Conservation (phyloP, 805 yeast genomes). For the Kregervanrija fluxuum region DNA sequence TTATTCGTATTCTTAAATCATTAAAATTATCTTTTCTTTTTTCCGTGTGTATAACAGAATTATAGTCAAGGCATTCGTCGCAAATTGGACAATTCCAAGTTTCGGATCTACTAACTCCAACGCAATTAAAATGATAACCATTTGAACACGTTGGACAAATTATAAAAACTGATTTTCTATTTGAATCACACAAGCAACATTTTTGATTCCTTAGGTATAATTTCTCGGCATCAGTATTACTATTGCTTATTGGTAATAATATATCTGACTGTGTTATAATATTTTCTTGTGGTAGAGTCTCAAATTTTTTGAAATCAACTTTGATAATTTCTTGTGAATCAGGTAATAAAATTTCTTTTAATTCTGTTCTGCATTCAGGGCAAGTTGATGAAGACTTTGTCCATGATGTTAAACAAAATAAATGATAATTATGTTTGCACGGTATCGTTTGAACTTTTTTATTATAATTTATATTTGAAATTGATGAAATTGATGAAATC, state of each 20-base stretch:
- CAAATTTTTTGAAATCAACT: slow-evolving; percentile 13
- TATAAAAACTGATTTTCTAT: slow-evolving; percentile 17
- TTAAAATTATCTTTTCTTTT: slow-evolving; percentile 5
- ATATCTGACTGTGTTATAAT: no score
- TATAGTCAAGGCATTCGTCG: slow-evolving; percentile 24
- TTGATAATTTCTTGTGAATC: slow-evolving; percentile 12
- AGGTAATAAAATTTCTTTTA: slow-evolving; percentile 14
- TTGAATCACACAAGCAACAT: slow-evolving; percentile 28
- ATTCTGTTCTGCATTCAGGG: slow-evolving; percentile 27
- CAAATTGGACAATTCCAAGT: slow-evolving; percentile 31
- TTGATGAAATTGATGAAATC: no score
- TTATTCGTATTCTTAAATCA: slow-evolving; percentile 4
- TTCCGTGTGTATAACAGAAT: slow-evolving; percentile 9
- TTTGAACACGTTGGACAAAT: slow-evolving; percentile 27
- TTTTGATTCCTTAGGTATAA: slow-evolving; percentile 16
- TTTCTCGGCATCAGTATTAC: slow-evolving; percentile 1
- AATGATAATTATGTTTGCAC: slow-evolving; percentile 29
- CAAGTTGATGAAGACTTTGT: slow-evolving; percentile 29
- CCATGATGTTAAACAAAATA: slow-evolving; percentile 30
- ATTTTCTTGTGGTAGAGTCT: no score
- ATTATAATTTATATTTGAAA: no score
- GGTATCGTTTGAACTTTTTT: slow-evolving; percentile 21
- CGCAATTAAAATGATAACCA: slow-evolving; percentile 27
- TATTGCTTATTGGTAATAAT: no score
- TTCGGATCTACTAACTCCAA: slow-evolving; percentile 19